Base-by-base conservation (phyloP, 164 flowering plant genomes). In the Aristolochia fimbriata region DNA sequence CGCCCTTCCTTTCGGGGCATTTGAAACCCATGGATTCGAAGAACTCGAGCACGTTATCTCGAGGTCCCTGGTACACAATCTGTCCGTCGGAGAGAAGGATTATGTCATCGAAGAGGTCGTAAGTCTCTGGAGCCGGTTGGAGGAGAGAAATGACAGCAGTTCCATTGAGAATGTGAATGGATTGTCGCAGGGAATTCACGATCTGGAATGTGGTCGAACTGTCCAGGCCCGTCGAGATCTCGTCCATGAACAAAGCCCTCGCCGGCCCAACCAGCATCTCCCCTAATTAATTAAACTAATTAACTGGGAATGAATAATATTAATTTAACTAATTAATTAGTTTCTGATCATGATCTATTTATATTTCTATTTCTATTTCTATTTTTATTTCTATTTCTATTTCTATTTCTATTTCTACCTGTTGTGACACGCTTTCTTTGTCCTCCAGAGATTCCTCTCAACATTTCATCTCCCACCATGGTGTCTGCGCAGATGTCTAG, bases 101-200 rank as follows among this genome's bases (percentile, higher is more conserved):
- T 54, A 82, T 71, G 68, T 80, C 86, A 54, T 82, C 86, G 37
- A 82, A 82, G 62, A 82, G 73, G 25, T 77, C 72, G 37, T 68
- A 82, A 9, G 83, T 76, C 47, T 82, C 86, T 2, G 86, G 86
- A 30, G 83, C 77, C 12, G 86, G 86, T 65, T 82, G 83, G 23
- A 82, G 77, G 19, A 82, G 80, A 37, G 83, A 70, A 51, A 82
- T 78, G 10, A 81, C 12, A 15, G 76, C 70, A 4, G 82, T 76
- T 49, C 71, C 76, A 8, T 72, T 63, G n/a, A 79, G 62, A 31
- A 78, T 73, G 65, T 78, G 80, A 47, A 75, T 68, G 13, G 78
- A 60, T 52, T 81, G 79, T 65, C 69, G 71, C 51, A 81, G 64
- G n/a, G 78, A 73, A 46, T 77, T 78, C 63, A 81, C 78, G 8